Conservation (phyloP, 345 rosid genomes). For the Salix brachista region DNA sequence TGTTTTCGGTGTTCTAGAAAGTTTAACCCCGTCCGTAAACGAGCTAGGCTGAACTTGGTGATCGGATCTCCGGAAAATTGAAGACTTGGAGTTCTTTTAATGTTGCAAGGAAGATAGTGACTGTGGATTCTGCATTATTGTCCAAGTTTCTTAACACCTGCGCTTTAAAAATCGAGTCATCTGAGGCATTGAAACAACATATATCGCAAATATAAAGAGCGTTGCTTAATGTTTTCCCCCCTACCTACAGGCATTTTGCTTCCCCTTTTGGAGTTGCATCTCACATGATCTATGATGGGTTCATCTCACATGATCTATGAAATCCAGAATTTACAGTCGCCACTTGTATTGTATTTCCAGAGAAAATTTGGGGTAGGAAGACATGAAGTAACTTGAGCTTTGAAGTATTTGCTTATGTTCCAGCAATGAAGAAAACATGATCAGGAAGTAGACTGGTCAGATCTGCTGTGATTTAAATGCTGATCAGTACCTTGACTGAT, state of each 20-base stretch:
- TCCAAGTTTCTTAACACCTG: conserved; percentile 56
- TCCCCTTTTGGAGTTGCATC: neutral
- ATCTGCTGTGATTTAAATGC: no score
- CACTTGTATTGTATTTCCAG: no score
- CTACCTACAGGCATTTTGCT: neutral
- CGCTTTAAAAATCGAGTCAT: conserved; percentile 53
- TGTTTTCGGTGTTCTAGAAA: conserved; percentile 54
- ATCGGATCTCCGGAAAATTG: conserved; percentile 50
- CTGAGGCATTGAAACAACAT: conserved; percentile 55
- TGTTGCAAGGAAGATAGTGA: conserved; percentile 50
- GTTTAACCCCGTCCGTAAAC: conserved; percentile 31
- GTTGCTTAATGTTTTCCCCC: neutral
- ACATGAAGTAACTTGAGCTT: no score
- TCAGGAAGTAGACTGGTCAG: no score
- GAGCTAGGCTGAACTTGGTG: conserved; percentile 47
- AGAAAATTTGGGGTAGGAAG: no score
- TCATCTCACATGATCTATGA: neutral
- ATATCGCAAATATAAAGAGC: conserved; percentile 45
- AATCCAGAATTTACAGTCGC: no score
- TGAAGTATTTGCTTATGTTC: no score
- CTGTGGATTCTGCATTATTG: conserved; percentile 39
- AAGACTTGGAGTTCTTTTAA: conserved; percentile 59
- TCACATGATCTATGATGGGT: neutral
- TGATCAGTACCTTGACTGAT: no score
- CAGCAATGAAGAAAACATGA: no score